Conservation (phyloP, 306 rosid species). For the Hippophae rhamnoides region DNA sequence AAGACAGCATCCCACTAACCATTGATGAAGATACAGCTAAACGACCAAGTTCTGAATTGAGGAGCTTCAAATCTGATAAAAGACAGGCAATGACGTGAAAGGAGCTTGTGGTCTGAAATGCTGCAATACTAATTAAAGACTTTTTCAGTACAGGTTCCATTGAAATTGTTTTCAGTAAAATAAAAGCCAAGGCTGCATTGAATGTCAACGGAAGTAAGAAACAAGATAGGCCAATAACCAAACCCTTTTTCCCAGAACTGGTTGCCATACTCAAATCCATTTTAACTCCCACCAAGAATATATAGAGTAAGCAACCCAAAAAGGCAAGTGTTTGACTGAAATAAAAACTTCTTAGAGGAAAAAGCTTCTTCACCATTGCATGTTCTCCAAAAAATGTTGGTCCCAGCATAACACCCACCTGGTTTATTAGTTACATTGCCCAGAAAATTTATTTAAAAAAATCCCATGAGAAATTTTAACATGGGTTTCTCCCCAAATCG, state of each 20-base stretch:
- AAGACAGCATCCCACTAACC: slow-evolving; percentile 30
- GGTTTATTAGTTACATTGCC: slow-evolving; percentile 1
- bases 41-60: slow-evolving; percentile 55
- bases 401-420: slow-evolving; percentile 43
- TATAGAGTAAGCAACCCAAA: slow-evolving; percentile 34
- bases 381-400: slow-evolving; percentile 34
- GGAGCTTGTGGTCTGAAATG: slow-evolving; percentile 28
- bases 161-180: background rate
- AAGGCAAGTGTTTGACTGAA: slow-evolving; percentile 31
- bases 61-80: slow-evolving; percentile 41
- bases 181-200: background rate
- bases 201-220: slow-evolving; percentile 13
- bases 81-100: slow-evolving; percentile 34
- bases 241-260: slow-evolving; percentile 33
- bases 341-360: slow-evolving; percentile 28
- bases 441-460: background rate
- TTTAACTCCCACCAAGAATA: slow-evolving; percentile 46
- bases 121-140: slow-evolving; percentile 5
- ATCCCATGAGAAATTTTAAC: background rate
- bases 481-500: no score
- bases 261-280: slow-evolving; percentile 18
- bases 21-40: slow-evolving; percentile 37
- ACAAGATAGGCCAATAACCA: slow-evolving; percentile 26
- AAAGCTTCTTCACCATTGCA: slow-evolving; percentile 3
- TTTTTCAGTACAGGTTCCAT: slow-evolving; percentile 7